A percentile compares a stretch with the other conserved stretches of the same genome.
These are phyloP conservation scores for Lignosus rhinocerotis DNA, from an alignment of 1,284 basidiomycete species.

Conservation along the genomic window DNA sequence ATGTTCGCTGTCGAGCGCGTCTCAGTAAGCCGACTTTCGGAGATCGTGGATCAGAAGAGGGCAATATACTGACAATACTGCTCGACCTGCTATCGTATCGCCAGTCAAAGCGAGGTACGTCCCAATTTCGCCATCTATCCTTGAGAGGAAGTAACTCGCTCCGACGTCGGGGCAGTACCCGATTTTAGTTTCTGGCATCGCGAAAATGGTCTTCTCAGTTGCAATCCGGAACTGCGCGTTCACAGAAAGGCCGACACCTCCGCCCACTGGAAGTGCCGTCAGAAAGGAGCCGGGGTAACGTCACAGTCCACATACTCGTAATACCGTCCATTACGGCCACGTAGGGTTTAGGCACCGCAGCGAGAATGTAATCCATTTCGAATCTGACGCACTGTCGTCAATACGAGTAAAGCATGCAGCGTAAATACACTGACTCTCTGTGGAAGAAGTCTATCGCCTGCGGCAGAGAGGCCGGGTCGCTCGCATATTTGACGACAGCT, in stretches of 20 bases:
- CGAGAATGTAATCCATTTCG: slow-evolving; percentile 85
- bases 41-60: slow-evolving; percentile 4
- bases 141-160: slow-evolving; percentile 85
- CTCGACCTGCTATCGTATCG: slow-evolving; percentile 70
- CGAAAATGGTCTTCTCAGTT: slow-evolving; percentile 89
- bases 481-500: slow-evolving; percentile 61
- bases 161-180: slow-evolving; percentile 93
- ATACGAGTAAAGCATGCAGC: neutral
- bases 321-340: slow-evolving; percentile 89
- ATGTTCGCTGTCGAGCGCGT: slow-evolving; percentile 58
- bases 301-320: slow-evolving; percentile 64
- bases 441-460: slow-evolving; percentile 86
- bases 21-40: neutral
- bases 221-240: slow-evolving; percentile 91
- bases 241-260: slow-evolving; percentile 90
- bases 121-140: slow-evolving; percentile 90
- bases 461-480: slow-evolving; percentile 50
- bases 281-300: slow-evolving; percentile 9
- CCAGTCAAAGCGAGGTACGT: slow-evolving; percentile 94
- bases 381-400: slow-evolving; percentile 54
- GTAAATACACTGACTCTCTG: slow-evolving; percentile 63
- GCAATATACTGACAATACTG: slow-evolving; percentile 71
- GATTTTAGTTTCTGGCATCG: slow-evolving; percentile 98
- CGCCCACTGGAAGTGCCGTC: slow-evolving; percentile 75
- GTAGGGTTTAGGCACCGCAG: slow-evolving; percentile 83